phyloP scores from a whole-genome alignment of 768 basidiomycete genomes.

The Myochromella boudieri region DNA sequence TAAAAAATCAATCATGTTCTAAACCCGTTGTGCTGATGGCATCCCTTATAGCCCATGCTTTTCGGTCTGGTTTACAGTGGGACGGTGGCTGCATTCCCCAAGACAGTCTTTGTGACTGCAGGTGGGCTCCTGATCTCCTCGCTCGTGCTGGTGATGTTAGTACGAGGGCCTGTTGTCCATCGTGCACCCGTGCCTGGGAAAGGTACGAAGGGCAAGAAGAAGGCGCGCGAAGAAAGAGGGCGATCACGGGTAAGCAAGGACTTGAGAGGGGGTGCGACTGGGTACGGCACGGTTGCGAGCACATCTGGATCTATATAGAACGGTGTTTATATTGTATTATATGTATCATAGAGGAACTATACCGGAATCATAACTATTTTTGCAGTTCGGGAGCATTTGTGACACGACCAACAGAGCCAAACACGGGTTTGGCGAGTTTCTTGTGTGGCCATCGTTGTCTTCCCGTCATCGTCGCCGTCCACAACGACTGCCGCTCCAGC shows the following conservation, averaged over 20 bases:
- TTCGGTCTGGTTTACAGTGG: slow-evolving; percentile 72
- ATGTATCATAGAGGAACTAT: slow-evolving; percentile 7
- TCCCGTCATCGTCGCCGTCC: slow-evolving; percentile 14
- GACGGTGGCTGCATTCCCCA: slow-evolving; percentile 69
- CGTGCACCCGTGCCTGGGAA: slow-evolving; percentile 13
- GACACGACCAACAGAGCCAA: slow-evolving; percentile 22
- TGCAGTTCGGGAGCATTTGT: too few relatives aligned
- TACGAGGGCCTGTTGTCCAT: slow-evolving; percentile 37
- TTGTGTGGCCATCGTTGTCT: slow-evolving; percentile 16
- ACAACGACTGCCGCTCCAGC: slow-evolving; percentile 14
- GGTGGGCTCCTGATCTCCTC: slow-evolving; percentile 46
- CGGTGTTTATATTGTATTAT: slow-evolving; percentile 3
- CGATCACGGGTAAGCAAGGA: slow-evolving; percentile 51
- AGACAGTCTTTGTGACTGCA: slow-evolving; percentile 65
- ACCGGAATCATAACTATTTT: too few relatives aligned
- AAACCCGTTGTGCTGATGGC: slow-evolving; percentile 1
- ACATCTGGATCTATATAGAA: neutral
- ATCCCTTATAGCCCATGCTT: slow-evolving; percentile 51
- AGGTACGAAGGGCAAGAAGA: slow-evolving; percentile 15
- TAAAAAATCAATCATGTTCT: neutral
- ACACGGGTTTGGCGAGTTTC: slow-evolving; percentile 19
- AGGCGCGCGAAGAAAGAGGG: slow-evolving; percentile 38
- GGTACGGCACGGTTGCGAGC: slow-evolving; percentile 17
- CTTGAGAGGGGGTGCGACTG: slow-evolving; percentile 36
- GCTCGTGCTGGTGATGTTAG: slow-evolving; percentile 34